Evolutionary conservation across 106 monocot species (phyloP), one percentile per base, ranked within the genome.

Genomic region (Triglochin maritima): DNA sequence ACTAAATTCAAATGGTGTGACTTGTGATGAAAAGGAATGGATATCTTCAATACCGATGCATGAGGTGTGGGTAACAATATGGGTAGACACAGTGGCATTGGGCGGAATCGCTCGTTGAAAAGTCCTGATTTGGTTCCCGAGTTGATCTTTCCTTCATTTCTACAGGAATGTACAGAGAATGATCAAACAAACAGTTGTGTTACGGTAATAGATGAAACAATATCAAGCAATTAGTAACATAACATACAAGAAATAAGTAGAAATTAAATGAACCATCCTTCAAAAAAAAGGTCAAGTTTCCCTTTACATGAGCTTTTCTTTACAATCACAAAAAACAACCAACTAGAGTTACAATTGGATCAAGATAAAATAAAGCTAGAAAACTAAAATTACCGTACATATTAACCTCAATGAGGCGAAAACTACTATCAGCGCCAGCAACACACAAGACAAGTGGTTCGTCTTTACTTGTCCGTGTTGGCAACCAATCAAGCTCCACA

Each of bases 401-500:
- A 72, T 83, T 89, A 77, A 98, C 73, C 74, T 98, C 98, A 58
- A 98, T 86, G 69, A 98, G 92, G 17, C 98, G 98, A 75, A 92
- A 82, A 69, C 98, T 98, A 75, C 98, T 98, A 69, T 98, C 98
- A 79, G 92, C 98, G 49, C 98, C 98, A 65, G 98, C 92, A 66
- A 98, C 80, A 66, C 98, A 88, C 54, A 98, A 78, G 1, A 98
- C 84, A 44, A 98, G 69, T 49, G 98, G 92, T 72, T 98, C 88
- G 69, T 77, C 79, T 69, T 86, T 92, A 58, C 74, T 80, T 64
- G 84, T 77, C 59, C 92, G 77, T 71, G 72, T 72, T 51, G 98
- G 88, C 69, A 98, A 74, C 98, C 98, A 98, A 86, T 98, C 98
- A 78, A 98, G 92, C 77, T 98, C 98, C 63, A 98, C 71, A 42